Conservation (phyloP, 805 yeast genomes). For the Yamadazyma sp. region DNA sequence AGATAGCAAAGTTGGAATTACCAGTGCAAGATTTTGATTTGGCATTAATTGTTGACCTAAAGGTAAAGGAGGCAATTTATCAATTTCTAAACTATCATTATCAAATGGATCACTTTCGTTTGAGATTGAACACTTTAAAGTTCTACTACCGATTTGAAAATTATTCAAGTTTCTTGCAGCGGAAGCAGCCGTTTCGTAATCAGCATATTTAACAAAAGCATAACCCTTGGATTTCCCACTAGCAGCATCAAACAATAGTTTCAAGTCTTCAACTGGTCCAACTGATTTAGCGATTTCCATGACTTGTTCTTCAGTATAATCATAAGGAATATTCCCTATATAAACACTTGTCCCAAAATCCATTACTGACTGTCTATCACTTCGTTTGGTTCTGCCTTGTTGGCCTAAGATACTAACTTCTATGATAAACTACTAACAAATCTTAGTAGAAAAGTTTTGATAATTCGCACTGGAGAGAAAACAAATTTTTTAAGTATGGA, state of each 20-base stretch:
- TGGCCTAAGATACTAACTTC: too few species aligned
- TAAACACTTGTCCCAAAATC: slow-evolving; percentile 44
- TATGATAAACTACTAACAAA: too few species aligned
- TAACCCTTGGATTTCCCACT: slow-evolving; percentile 91
- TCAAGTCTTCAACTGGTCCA: slow-evolving; percentile 78
- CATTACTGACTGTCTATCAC: too few species aligned
- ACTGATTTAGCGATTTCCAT: slow-evolving; percentile 78
- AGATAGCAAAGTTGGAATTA: slow-evolving; percentile 45
- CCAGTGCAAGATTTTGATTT: slow-evolving; percentile 37
- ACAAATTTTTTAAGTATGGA: slow-evolving; percentile 44
- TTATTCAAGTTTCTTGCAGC: slow-evolving; percentile 88
- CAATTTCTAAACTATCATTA: slow-evolving; percentile 31
- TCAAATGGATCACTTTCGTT: slow-evolving; percentile 39
- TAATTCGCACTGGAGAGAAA: slow-evolving; percentile 1
- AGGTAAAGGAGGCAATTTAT: slow-evolving; percentile 38
- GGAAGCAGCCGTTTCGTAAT: slow-evolving; percentile 81
- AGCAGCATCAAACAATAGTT: slow-evolving; percentile 78
- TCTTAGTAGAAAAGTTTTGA: too few species aligned
- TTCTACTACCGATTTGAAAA: slow-evolving; percentile 60
- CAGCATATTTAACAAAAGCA: slow-evolving; percentile 81
- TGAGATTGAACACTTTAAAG: slow-evolving; percentile 59
- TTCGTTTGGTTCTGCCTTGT: too few species aligned
- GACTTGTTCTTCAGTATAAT: slow-evolving; percentile 92
- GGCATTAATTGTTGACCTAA: slow-evolving; percentile 40
- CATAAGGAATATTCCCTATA: slow-evolving; percentile 87